These are phyloP conservation scores for Clonostachys solani DNA, from an alignment of 2,329 filamentous ascomycete species.

Conservation along the genomic window DNA sequence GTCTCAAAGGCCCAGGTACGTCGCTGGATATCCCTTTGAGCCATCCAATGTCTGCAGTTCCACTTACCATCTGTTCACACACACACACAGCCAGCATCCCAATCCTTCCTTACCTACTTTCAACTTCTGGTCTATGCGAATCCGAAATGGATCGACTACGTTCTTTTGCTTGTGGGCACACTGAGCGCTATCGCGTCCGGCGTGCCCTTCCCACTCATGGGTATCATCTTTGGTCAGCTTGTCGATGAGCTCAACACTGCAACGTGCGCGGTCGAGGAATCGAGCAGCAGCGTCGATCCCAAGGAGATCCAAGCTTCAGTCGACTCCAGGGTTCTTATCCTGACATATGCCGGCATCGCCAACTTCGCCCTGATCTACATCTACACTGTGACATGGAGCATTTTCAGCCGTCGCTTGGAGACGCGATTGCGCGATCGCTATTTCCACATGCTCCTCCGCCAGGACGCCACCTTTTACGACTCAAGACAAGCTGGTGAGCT, in stretches of 20 bases:
- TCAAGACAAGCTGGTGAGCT: slow-evolving; percentile 58
- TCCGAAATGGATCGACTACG: slow-evolving; percentile 34
- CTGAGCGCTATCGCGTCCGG: slow-evolving; percentile 51
- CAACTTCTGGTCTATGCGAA: slow-evolving; percentile 39
- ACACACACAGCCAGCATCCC: slow-evolving; percentile 6
- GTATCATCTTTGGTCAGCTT: slow-evolving; percentile 60
- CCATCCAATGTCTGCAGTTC: neutral
- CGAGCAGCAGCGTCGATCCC: slow-evolving; percentile 11
- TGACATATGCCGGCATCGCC: slow-evolving; percentile 61
- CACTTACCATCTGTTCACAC: slow-evolving; percentile 1
- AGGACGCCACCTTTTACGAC: slow-evolving; percentile 93
- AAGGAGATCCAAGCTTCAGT: slow-evolving; percentile 32
- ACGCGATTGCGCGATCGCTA: slow-evolving; percentile 74
- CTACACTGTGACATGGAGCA: slow-evolving; percentile 59
- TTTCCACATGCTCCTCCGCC: slow-evolving; percentile 83
- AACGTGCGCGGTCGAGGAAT: slow-evolving; percentile 37
- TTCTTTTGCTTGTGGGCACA: slow-evolving; percentile 34
- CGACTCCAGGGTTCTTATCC: slow-evolving; percentile 52
- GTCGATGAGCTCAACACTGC: slow-evolving; percentile 56
- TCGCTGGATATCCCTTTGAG: too few species aligned
- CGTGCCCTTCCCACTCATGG: slow-evolving; percentile 59
- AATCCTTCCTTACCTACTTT: slow-evolving; percentile 31
- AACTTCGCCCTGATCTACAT: slow-evolving; percentile 61
- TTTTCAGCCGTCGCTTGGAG: slow-evolving; percentile 59
- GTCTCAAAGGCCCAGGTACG: slow-evolving; percentile 7